Evolutionary conservation across 169 alveolate genomes (phyloP).

Genomic region (Perkinsus chesapeaki): DNA sequence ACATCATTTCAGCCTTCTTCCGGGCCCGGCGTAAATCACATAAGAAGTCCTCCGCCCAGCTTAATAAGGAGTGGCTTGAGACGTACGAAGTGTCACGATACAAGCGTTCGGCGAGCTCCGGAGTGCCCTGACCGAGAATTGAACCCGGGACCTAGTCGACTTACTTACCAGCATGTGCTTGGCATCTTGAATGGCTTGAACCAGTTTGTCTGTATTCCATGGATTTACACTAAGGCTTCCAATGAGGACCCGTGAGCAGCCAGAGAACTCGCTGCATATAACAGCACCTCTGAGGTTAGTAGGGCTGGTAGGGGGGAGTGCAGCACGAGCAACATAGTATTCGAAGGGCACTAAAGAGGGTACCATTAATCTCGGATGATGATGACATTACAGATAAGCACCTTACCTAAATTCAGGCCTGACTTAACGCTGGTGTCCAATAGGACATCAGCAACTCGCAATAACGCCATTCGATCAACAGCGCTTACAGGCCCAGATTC

Average conservation of each 20-base stretch:
- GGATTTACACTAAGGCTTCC: conserved; percentile 2
- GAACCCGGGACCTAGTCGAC: neutral
- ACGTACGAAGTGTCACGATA: neutral
- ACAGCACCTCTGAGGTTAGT: neutral
- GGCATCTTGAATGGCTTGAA: neutral
- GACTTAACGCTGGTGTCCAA: conserved; percentile 63
- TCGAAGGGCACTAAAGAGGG: neutral
- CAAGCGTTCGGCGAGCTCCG: neutral
- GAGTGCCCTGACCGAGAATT: neutral
- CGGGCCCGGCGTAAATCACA: conserved; percentile 52
- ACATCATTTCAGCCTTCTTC: conserved; percentile 50
- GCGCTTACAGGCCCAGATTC: conserved; percentile 23
- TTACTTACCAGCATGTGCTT: neutral
- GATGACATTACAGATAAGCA: neutral
- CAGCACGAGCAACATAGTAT: neutral
- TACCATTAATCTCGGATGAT: neutral
- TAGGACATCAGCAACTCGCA: conserved; percentile 57
- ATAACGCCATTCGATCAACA: conserved; percentile 46
- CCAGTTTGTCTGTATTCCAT: conserved; percentile 1
- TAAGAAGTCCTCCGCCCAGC: conserved; percentile 43
- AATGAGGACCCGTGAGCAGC: neutral
- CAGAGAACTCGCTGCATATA: neutral
- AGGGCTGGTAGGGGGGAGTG: neutral
- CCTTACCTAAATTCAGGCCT: conserved; percentile 48
- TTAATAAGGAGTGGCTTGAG: neutral